Evolutionary conservation across 257 asterid genomes (phyloP).

Genomic region (Przewalskia tangutica): DNA sequence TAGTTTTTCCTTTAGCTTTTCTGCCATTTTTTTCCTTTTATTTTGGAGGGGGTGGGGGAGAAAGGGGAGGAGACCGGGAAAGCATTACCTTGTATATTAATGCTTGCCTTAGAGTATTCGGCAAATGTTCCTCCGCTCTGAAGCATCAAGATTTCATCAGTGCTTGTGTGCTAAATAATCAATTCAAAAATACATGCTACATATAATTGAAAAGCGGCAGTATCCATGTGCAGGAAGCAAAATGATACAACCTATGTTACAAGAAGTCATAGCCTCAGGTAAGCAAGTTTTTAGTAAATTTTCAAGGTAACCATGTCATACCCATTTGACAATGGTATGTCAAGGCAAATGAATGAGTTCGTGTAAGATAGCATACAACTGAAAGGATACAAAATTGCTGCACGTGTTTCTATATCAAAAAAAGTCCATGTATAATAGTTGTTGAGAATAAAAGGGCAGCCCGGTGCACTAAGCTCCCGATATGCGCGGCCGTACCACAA

Average conservation of each 20-base stretch:
- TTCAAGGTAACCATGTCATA: neutral
- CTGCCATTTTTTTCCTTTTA: neutral
- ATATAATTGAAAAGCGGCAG: neutral
- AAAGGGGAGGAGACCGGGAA: neutral
- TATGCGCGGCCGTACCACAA: no score
- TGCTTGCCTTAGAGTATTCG: conserved; percentile 93
- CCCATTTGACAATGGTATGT: neutral
- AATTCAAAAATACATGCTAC: neutral
- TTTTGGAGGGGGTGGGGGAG: neutral
- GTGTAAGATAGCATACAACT: neutral
- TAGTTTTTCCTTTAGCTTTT: neutral
- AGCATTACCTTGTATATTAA: conserved; percentile 68
- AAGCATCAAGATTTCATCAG: conserved; percentile 19
- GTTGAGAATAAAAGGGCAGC: no score
- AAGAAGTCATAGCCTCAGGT: neutral
- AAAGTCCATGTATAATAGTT: neutral
- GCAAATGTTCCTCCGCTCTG: conserved; percentile 99
- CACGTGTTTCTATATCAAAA: neutral
- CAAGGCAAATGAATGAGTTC: neutral
- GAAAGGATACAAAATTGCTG: neutral
- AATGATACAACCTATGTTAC: neutral
- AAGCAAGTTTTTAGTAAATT: neutral
- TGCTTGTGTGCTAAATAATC: conserved; percentile 5
- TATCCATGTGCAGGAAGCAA: neutral
- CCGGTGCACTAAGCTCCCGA: no score